Percentiles rank a stretch among this genome's conserved stretches.
Conservation (phyloP, 306 rosid genomes). For the Medicago arabica region DNA sequence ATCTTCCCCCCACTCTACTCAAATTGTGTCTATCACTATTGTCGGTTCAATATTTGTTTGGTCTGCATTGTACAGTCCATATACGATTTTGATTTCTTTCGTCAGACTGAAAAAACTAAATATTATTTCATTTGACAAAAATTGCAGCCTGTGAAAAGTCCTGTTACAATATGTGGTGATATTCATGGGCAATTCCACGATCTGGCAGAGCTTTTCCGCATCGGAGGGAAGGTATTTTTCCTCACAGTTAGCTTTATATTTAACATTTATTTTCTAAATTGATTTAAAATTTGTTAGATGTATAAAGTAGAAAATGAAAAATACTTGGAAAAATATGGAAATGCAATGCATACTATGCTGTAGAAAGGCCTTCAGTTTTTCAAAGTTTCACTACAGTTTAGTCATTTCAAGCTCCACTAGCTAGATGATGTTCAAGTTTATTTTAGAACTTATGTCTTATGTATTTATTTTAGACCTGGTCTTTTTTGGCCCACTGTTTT, state of each 20-base stretch:
- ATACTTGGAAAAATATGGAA: slow-evolving; percentile 12
- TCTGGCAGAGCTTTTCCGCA: slow-evolving; percentile 97
- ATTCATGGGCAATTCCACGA: slow-evolving; percentile 98
- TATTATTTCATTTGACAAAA: slow-evolving; percentile 32
- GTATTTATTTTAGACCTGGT: slow-evolving; percentile 1
- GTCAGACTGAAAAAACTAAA: slow-evolving; percentile 15
- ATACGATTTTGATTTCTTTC: slow-evolving; percentile 26
- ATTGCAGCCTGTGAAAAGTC: slow-evolving; percentile 94
- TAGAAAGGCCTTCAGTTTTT: slow-evolving; percentile 28
- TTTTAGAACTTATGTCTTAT: slow-evolving; percentile 12
- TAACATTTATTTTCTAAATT: slow-evolving; percentile 18
- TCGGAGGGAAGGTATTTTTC: slow-evolving; percentile 89
- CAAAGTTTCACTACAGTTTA: background rate
- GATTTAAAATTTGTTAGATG: slow-evolving; percentile 25
- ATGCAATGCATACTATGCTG: background rate
- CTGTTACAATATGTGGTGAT: slow-evolving; percentile 96
- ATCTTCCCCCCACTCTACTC: background rate
- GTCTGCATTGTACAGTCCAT: background rate
- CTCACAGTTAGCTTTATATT: slow-evolving; percentile 30
- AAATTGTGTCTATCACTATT: slow-evolving; percentile 6
- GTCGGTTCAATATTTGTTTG: slow-evolving; percentile 2
- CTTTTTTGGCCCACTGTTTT: background rate
- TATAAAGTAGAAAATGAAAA: slow-evolving; percentile 10
- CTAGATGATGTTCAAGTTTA: slow-evolving; percentile 14
- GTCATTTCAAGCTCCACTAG: background rate